phyloP scores from a whole-genome alignment of 768 basidiomycete genomes.

The Leccinum rimulosum region DNA sequence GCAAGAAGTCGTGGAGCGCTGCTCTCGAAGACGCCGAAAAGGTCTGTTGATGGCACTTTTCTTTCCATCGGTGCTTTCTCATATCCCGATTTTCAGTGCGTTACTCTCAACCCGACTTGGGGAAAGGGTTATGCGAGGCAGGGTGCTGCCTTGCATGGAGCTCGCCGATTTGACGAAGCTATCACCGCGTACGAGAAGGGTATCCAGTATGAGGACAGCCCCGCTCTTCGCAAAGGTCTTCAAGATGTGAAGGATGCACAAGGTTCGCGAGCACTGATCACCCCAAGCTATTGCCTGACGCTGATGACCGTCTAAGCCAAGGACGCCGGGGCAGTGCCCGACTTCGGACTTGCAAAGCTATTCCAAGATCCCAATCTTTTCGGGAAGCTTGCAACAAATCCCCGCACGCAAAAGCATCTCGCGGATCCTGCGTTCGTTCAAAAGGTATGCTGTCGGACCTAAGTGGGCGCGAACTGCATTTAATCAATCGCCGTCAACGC shows the following conservation, averaged over 20 bases:
- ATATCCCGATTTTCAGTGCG: slow-evolving; percentile 50
- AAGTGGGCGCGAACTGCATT: not conserved
- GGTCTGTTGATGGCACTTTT: slow-evolving; percentile 41
- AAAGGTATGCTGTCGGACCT: slow-evolving; percentile 39
- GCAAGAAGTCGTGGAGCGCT: slow-evolving; percentile 71
- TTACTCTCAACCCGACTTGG: slow-evolving; percentile 79
- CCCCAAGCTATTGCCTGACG: not conserved
- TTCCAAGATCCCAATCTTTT: slow-evolving; percentile 84
- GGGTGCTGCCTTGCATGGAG: slow-evolving; percentile 90
- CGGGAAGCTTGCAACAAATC: slow-evolving; percentile 82
- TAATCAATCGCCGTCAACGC: not conserved
- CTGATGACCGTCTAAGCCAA: slow-evolving; percentile 27
- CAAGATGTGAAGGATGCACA: slow-evolving; percentile 86
- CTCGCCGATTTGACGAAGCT: slow-evolving; percentile 75
- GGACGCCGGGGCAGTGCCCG: slow-evolving; percentile 39
- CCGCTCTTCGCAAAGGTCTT: slow-evolving; percentile 80
- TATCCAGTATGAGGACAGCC: slow-evolving; percentile 77
- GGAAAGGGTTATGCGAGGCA: slow-evolving; percentile 90
- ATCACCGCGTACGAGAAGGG: slow-evolving; percentile 82
- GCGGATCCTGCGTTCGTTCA: slow-evolving; percentile 81
- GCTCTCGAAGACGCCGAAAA: slow-evolving; percentile 89
- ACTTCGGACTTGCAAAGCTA: slow-evolving; percentile 65
- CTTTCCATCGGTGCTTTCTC: not conserved
- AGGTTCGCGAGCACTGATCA: slow-evolving; percentile 40
- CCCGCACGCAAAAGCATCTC: slow-evolving; percentile 80